These are phyloP conservation scores for Diaporthe sp. DNA, from an alignment of 2,329 filamentous ascomycete genomes.

Conservation along the genomic window DNA sequence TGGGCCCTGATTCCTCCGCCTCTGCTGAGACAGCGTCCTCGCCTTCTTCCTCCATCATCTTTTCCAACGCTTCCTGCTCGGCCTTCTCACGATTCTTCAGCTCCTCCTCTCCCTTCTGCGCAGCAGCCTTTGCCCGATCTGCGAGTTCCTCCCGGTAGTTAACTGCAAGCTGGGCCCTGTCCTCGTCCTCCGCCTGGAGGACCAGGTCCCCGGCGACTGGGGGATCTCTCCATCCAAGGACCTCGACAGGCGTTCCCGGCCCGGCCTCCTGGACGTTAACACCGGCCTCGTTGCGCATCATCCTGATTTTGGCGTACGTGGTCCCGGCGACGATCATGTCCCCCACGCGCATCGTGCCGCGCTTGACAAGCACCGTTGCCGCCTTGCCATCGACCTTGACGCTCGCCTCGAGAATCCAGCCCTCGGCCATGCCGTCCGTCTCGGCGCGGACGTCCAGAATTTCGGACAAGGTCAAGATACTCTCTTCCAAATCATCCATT, in stretches of 20 bases:
- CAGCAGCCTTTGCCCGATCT: constrained; percentile 82
- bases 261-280: constrained; percentile 78
- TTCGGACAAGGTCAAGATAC: constrained; percentile 86
- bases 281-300: constrained; percentile 88
- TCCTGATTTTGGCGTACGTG: constrained; percentile 89
- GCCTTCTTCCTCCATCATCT: constrained; percentile 52
- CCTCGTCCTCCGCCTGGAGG: constrained; percentile 84
- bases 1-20: constrained; percentile 57
- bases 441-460: constrained; percentile 92
- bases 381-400: constrained; percentile 88
- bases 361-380: constrained; percentile 89
- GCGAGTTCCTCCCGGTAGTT: constrained; percentile 80
- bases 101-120: constrained; percentile 82
- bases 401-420: constrained; percentile 93
- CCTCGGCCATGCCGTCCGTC: constrained; percentile 82
- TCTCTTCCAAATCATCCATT: constrained; percentile 93
- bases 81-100: constrained; percentile 72
- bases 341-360: constrained; percentile 85
- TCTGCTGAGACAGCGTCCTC: constrained; percentile 54
- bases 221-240: constrained; percentile 91
- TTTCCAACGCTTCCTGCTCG: constrained; percentile 55
- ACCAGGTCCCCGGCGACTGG: constrained; percentile 90
- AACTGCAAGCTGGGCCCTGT: constrained; percentile 82
- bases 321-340: constrained; percentile 89
- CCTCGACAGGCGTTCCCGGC: constrained; percentile 91